Base-by-base conservation (phyloP, 177 flowering plant species). In the Tripterygium wilfordii region DNA sequence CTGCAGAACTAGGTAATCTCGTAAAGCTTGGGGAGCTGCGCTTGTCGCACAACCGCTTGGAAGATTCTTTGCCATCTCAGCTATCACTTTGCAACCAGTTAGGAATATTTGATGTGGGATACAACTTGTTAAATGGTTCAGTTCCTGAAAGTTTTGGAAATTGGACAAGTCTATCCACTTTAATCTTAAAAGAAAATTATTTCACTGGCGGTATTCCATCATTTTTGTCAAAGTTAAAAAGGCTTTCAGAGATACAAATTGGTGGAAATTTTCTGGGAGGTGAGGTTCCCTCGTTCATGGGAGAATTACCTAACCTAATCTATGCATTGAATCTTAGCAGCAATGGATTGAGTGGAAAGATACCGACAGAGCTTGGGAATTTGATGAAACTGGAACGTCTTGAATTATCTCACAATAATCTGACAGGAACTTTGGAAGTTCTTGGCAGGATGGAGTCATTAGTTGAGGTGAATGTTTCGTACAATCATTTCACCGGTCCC, bases 201-300 rank as follows among this genome's bases (percentile, higher is more conserved):
- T 62, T 87, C 14, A 52, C 58, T 16, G 87, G 85, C 0, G 85
- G 78, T 27, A 73, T 84, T 55, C 87, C 92, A 18, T 13, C 54
- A 12, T 74, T 78, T 45, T 59, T 79, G 31, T 66, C 75, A 16
- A 69, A 62, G 31, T 52, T 72, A 13, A 49, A 45, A 25, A 37
- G 45, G 28, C 80, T 87, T 36, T 62, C 59, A 14, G 72, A 66
- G 49, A 62, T 87, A 24, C 82, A 71, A 36, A 75, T 87, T 48
- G 89, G 91, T 27, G 82, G 68, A 50, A 87, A 87, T 60, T 16
- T 49, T 35, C 53, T 87, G 8, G 75, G 76, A 31, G 88, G 91
- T 12, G 31, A 37, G 41, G 72, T 86, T 48, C 88, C 91, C 23
- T 46, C 70, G 23, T 75, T 77, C 2, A 45, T 86, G 35, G 86